Evolutionary conservation across 345 rosid species (phyloP).

Genomic region (Aegle marmelos): DNA sequence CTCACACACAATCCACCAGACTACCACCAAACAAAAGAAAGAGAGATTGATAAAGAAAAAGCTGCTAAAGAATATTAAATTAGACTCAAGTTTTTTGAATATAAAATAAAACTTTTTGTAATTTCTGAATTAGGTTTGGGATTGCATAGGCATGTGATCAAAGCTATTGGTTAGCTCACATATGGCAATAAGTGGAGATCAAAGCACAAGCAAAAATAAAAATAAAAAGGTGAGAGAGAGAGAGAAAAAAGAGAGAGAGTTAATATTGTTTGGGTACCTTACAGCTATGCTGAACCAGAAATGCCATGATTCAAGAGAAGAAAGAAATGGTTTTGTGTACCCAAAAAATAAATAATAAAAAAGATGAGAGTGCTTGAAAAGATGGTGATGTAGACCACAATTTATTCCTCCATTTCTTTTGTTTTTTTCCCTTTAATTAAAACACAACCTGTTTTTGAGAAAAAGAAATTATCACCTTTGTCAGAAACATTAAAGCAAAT

Average conservation of each 20-base stretch:
- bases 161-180: slow-evolving; percentile 11
- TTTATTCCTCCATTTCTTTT: slow-evolving; percentile 24
- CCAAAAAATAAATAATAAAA: background rate
- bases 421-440: background rate
- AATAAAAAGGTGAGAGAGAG: background rate
- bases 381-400: slow-evolving; percentile 32
- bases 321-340: slow-evolving; percentile 19
- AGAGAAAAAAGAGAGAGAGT: slow-evolving; percentile 11
- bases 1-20: slow-evolving; percentile 35
- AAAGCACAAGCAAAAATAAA: slow-evolving; percentile 9
- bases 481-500: slow-evolving; percentile 30
- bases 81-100: background rate
- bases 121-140: background rate
- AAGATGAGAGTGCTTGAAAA: slow-evolving; percentile 12
- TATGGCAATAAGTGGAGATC: slow-evolving; percentile 9
- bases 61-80: slow-evolving; percentile 22
- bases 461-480: slow-evolving; percentile 28
- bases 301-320: slow-evolving; percentile 44
- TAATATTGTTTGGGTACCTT: slow-evolving; percentile 30
- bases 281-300: slow-evolving; percentile 51
- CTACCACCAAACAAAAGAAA: slow-evolving; percentile 23
- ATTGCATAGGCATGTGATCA: slow-evolving; percentile 33
- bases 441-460: slow-evolving; percentile 1
- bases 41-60: slow-evolving; percentile 10
- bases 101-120: background rate